phyloP scores from a whole-genome alignment of 2,329 filamentous ascomycete genomes.

The Calycina marina region DNA sequence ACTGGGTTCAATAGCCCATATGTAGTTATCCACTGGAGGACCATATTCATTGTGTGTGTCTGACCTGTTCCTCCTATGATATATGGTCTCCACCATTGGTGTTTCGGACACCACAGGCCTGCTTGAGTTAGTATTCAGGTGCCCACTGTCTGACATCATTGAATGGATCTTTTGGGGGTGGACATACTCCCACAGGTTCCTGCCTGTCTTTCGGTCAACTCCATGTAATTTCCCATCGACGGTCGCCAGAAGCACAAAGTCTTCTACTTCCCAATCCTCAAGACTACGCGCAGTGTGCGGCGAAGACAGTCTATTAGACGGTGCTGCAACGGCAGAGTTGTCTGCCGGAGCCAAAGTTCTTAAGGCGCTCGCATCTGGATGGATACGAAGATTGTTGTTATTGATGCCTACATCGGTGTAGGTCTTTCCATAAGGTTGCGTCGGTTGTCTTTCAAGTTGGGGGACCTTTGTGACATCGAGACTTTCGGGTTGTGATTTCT shows the following conservation, averaged over 20 bases:
- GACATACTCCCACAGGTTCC: constrained; percentile 63
- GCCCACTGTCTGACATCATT: no score
- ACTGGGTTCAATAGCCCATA: constrained; percentile 92
- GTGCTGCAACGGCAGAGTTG: constrained; percentile 90
- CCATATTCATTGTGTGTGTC: constrained; percentile 41
- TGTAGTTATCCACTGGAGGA: constrained; percentile 60
- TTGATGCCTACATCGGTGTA: constrained; percentile 17
- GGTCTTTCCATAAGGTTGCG: constrained; percentile 18
- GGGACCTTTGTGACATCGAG: constrained; percentile 17
- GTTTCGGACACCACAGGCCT: constrained; percentile 68
- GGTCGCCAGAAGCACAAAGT: constrained; percentile 99
- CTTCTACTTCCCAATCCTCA: constrained; percentile 99
- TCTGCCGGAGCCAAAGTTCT: constrained; percentile 93
- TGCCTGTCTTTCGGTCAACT: constrained; percentile 73
- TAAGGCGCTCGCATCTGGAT: constrained; percentile 82
- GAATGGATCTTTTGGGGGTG: no score
- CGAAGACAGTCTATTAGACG: constrained; percentile 53
- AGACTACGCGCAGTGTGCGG: constrained; percentile 88
- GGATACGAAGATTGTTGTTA: constrained; percentile 19
- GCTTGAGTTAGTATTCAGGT: no score
- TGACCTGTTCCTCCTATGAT: constrained; percentile 58
- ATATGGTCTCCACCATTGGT: constrained; percentile 81
- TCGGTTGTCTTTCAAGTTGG: constrained; percentile 21
- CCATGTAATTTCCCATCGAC: constrained; percentile 95
- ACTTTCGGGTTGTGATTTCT: constrained; percentile 20